Conservation (phyloP, 1,284 basidiomycete genomes). For the Spongispora temasekensis region DNA sequence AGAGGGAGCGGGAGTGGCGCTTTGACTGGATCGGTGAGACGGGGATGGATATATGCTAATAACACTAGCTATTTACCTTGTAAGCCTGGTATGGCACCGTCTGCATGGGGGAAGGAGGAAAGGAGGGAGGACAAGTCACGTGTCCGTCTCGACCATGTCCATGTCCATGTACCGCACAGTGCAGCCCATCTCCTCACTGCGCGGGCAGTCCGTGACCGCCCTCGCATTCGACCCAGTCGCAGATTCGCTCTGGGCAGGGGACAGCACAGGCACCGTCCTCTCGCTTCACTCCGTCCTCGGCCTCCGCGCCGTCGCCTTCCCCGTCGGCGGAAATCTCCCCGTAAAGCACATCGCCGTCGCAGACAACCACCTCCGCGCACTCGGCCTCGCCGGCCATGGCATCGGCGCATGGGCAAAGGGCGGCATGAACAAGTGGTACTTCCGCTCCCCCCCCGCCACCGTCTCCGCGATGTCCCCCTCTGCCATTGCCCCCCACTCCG, state of each 20-base stretch:
- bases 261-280: conserved; percentile 69
- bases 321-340: conserved; percentile 59
- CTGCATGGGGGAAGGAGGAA: conserved; percentile 4
- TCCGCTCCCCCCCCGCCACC: conserved; percentile 51
- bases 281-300: conserved; percentile 74
- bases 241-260: conserved; percentile 88
- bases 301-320: conserved; percentile 76
- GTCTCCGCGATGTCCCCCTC: conserved; percentile 64
- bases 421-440: conserved; percentile 80
- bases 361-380: conserved; percentile 73
- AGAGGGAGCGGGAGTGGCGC: conserved; percentile 62
- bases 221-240: conserved; percentile 89
- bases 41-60: neutral
- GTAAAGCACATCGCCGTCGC: conserved; percentile 76
- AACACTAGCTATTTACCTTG: conserved; percentile 44
- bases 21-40: conserved; percentile 54
- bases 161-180: conserved; percentile 40
- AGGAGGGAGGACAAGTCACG: conserved; percentile 11
- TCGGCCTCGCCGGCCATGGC: conserved; percentile 57
- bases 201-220: conserved; percentile 60
- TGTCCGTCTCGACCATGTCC: conserved; percentile 2
- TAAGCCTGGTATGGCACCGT: conserved; percentile 74
- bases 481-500: conserved; percentile 49
- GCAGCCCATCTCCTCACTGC: conserved; percentile 39
- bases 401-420: conserved; percentile 79